Conservation (phyloP, 1,139 yeast genomes). For the Diutina scorzettiae region DNA sequence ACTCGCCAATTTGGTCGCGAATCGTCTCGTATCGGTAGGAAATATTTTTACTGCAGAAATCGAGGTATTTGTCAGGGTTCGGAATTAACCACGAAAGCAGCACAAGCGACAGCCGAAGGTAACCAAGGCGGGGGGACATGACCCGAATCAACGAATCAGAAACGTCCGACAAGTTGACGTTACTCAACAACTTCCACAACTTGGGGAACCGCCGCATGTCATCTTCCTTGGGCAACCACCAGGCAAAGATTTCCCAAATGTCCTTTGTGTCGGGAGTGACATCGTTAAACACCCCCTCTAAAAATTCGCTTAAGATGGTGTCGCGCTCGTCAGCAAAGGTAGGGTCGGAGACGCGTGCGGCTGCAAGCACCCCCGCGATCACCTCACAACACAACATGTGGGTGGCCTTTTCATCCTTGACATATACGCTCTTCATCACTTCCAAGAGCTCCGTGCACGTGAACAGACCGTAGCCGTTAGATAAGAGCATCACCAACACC, state of each 20-base stretch:
- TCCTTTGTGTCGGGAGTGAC: slow-evolving; percentile 66
- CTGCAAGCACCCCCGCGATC: slow-evolving; percentile 43
- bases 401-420: slow-evolving; percentile 49
- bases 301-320: slow-evolving; percentile 28
- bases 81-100: slow-evolving; percentile 40
- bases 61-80: slow-evolving; percentile 34
- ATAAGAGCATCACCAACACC: slow-evolving; percentile 31
- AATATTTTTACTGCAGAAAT: slow-evolving; percentile 36
- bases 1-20: slow-evolving; percentile 57
- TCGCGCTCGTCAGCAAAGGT: slow-evolving; percentile 28
- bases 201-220: slow-evolving; percentile 60
- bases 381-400: slow-evolving; percentile 56
- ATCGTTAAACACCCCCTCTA: slow-evolving; percentile 41
- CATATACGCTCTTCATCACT: slow-evolving; percentile 39
- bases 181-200: slow-evolving; percentile 17
- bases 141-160: slow-evolving; percentile 1
- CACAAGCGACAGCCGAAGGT: slow-evolving; percentile 2
- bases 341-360: slow-evolving; percentile 26
- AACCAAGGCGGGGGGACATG: neutral
- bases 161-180: neutral
- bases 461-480: slow-evolving; percentile 27
- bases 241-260: slow-evolving; percentile 68
- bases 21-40: slow-evolving; percentile 67
- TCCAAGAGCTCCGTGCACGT: slow-evolving; percentile 36
- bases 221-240: slow-evolving; percentile 60